Conservation (phyloP, 2,329 filamentous ascomycete species). For the Cordyceps cateniannulata region DNA sequence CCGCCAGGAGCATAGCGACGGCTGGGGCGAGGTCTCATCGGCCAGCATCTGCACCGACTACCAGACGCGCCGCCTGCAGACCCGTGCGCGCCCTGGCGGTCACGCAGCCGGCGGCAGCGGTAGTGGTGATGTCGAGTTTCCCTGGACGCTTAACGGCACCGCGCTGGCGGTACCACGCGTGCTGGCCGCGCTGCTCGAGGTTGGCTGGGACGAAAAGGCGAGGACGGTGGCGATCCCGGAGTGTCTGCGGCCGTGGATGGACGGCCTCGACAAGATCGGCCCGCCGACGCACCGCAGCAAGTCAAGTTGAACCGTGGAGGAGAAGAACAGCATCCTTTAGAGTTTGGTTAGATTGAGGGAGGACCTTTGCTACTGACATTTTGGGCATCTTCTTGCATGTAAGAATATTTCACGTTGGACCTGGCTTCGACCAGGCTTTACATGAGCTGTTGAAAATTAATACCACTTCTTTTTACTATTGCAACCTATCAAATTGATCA, state of each 20-base stretch:
- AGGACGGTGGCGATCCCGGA: conserved; percentile 68
- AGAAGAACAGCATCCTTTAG: background rate
- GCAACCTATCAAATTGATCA: background rate
- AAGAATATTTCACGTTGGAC: background rate
- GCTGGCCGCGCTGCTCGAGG: conserved; percentile 81
- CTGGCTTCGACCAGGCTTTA: background rate
- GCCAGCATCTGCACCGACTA: conserved; percentile 93
- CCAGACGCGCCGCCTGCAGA: conserved; percentile 76
- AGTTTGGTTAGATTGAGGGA: background rate
- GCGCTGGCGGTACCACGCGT: conserved; percentile 87
- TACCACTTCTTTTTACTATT: background rate
- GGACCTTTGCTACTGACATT: background rate
- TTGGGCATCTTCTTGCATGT: background rate
- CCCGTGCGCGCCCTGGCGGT: conserved; percentile 52
- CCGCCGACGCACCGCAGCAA: conserved; percentile 3
- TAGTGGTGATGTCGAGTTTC: conserved; percentile 54
- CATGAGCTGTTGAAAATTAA: background rate
- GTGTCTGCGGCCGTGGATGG: conserved; percentile 80
- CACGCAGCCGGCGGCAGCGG: conserved; percentile 35
- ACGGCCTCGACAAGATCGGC: conserved; percentile 60
- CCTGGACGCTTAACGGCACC: conserved; percentile 90
- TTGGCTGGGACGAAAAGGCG: conserved; percentile 71
- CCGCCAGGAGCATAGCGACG: conserved; percentile 48
- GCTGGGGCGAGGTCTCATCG: conserved; percentile 91
- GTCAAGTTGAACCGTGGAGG: background rate